Evolutionary conservation across 371 early-diverging fungal genomes (phyloP).

Genomic region (Mucor racemosus): DNA sequence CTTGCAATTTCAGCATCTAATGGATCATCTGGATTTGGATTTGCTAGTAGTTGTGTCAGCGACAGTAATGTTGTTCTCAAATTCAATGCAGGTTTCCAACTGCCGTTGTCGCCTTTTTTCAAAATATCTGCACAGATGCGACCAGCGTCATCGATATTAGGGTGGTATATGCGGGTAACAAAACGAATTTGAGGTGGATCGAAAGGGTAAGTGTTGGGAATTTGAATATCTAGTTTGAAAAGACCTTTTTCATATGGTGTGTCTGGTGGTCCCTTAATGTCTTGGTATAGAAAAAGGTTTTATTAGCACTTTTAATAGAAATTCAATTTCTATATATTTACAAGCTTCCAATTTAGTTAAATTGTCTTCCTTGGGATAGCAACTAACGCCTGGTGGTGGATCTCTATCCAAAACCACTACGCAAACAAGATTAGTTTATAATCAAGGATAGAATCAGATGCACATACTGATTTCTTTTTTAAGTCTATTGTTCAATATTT

Average conservation of each 20-base stretch:
- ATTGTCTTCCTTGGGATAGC: conserved; percentile 52
- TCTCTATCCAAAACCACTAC: conserved; percentile 47
- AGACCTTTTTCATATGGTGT: conserved; percentile 58
- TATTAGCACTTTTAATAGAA: neutral
- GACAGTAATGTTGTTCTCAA: conserved; percentile 48
- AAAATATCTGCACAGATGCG: conserved; percentile 62
- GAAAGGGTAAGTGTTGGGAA: conserved; percentile 54
- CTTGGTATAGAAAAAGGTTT: conserved; percentile 14
- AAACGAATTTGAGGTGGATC: conserved; percentile 60
- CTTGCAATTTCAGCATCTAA: conserved; percentile 56
- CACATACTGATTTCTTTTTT: conserved; percentile 31
- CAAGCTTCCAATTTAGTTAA: conserved; percentile 49
- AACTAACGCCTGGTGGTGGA: conserved; percentile 55
- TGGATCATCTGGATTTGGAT: conserved; percentile 67
- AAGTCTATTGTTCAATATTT: conserved; percentile 15
- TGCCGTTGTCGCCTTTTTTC: conserved; percentile 50
- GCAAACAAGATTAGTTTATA: neutral
- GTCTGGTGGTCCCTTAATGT: conserved; percentile 57
- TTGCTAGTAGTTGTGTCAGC: conserved; percentile 45
- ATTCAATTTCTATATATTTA: conserved; percentile 20
- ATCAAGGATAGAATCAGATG: too few relatives aligned
- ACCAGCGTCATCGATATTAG: conserved; percentile 58
- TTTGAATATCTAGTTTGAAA: conserved; percentile 49
- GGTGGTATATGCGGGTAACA: conserved; percentile 65
- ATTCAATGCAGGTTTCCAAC: conserved; percentile 59